A percentile compares a stretch with the other conserved stretches of the same genome.
These are phyloP conservation scores for Clonostachys rosea DNA, from an alignment of 2,329 filamentous ascomycete species.

Conservation along the genomic window DNA sequence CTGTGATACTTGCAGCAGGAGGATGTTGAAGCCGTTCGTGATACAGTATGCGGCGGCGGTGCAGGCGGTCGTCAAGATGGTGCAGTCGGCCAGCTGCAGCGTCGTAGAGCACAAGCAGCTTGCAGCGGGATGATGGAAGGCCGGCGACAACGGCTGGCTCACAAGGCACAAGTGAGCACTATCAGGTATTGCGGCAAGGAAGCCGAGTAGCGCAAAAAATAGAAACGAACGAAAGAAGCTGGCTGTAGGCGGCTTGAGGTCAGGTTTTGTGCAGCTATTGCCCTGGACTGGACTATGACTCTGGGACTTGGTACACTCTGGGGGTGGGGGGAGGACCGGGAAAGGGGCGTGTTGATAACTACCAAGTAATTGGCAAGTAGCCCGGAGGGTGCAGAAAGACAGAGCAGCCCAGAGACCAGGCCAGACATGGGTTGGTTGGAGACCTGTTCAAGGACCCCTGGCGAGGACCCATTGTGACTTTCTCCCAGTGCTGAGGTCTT, in stretches of 20 bases:
- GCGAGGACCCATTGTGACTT: no score
- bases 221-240: constrained; percentile 18
- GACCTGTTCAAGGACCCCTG: no score
- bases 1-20: constrained; percentile 41
- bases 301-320: no score
- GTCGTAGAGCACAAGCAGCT: constrained; percentile 3
- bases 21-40: constrained; percentile 37
- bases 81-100: constrained; percentile 42
- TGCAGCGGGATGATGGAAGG: not conserved
- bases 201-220: constrained; percentile 3
- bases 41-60: constrained; percentile 43
- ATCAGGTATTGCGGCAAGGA: not conserved
- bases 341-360: no score
- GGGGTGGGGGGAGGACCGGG: no score
- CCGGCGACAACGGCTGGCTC: not conserved
- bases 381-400: no score
- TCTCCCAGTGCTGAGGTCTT: no score
- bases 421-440: no score
- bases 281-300: no score
- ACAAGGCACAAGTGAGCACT: not conserved
- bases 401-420: no score
- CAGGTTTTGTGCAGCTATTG: constrained; percentile 46
- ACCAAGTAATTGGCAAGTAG: no score
- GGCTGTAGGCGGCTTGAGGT: constrained; percentile 29
- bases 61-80: constrained; percentile 32